These are phyloP conservation scores for Antrodiella citrinella DNA, from an alignment of 768 basidiomycete species.

Conservation along the genomic window DNA sequence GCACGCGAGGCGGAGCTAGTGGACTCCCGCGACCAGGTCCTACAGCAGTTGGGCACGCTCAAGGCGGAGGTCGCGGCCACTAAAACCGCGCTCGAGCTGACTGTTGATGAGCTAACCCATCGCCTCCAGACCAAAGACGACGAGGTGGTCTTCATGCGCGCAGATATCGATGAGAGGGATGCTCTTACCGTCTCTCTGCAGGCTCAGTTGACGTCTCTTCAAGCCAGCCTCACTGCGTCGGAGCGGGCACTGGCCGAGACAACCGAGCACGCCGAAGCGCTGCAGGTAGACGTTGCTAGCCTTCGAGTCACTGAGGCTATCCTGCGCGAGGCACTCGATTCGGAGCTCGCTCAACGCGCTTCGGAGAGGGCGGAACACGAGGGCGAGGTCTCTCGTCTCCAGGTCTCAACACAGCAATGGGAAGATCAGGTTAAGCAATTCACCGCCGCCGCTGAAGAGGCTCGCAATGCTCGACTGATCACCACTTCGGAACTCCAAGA, in stretches of 20 bases:
- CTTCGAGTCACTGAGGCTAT: not conserved
- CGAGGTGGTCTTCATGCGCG: not conserved
- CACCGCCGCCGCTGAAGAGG: not conserved
- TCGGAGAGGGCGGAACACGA: slow-evolving; percentile 8
- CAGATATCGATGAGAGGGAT: not conserved
- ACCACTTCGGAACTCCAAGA: slow-evolving; percentile 12
- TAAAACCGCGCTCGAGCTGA: slow-evolving; percentile 4
- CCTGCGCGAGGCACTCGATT: not conserved
- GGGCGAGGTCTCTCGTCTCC: not conserved
- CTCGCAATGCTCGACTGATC: slow-evolving; percentile 4
- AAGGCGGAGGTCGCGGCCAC: not conserved
- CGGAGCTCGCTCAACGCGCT: not conserved
- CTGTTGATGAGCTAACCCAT: slow-evolving; percentile 5
- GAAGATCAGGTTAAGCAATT: not conserved
- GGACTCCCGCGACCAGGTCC: slow-evolving; percentile 1
- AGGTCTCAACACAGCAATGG: not conserved
- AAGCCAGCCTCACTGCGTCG: not conserved
- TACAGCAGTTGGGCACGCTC: slow-evolving; percentile 3
- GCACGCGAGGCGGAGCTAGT: slow-evolving; percentile 8
- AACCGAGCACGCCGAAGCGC: not conserved
- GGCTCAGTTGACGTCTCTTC: not conserved
- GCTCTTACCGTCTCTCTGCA: not conserved
- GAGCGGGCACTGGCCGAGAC: not conserved
- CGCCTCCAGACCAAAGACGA: not conserved
- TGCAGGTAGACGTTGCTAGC: not conserved